A percentile compares a stretch with the other conserved stretches of the same genome.
Evolutionary conservation across 164 flowering plant genomes (phyloP).

Genomic region (grape (Vitis vinifera)): ASM3070453v1 NC_081812.1:19411501-19412000

Average conservation of each 20-base stretch:
- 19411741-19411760: conserved; percentile 78
- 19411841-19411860: conserved; percentile 52
- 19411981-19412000: conserved; percentile 62
- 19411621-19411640: conserved; percentile 51
- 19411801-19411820: conserved; percentile 60
- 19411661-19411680: conserved; percentile 88
- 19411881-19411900: conserved; percentile 62
- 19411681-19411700: conserved; percentile 74
- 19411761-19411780: conserved; percentile 74
- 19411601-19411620: conserved; percentile 73
- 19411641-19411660: conserved; percentile 68
- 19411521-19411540: conserved; percentile 72
- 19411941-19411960: conserved; percentile 89
- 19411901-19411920: conserved; percentile 70
- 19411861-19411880: conserved; percentile 78
- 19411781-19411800: conserved; percentile 75
- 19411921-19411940: conserved; percentile 87
- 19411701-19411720: conserved; percentile 93
- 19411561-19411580: conserved; percentile 68
- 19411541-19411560: conserved; percentile 63
- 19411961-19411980: conserved; percentile 60
- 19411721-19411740: conserved; percentile 89
- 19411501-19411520: conserved; percentile 73
- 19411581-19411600: conserved; percentile 89
- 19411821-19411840: conserved; percentile 82